These are phyloP conservation scores for Leccinum longicurvipes DNA, from an alignment of 768 basidiomycete genomes.

Conservation along the genomic window DNA sequence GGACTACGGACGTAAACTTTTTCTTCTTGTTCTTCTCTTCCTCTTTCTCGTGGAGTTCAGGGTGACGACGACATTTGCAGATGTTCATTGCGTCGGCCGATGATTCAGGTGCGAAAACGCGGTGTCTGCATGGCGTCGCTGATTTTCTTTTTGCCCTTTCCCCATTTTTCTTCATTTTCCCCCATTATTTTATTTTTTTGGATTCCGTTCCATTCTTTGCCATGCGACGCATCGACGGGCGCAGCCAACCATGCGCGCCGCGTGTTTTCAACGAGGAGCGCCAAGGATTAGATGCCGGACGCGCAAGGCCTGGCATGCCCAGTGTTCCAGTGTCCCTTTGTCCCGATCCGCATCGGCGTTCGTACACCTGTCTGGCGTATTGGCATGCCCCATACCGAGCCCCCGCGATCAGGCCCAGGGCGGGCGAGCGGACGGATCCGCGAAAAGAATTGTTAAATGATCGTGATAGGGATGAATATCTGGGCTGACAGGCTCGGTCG, in stretches of 20 bases:
- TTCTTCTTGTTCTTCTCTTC: neutral
- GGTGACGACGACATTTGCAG: neutral
- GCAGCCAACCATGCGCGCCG: constrained; percentile 2
- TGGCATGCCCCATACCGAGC: neutral
- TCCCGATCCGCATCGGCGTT: neutral
- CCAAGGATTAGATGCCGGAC: neutral
- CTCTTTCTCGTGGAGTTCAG: neutral
- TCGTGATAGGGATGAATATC: neutral
- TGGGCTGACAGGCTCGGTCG: neutral
- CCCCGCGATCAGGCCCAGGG: neutral
- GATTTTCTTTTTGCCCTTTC: neutral
- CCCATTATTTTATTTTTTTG: neutral
- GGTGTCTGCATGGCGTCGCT: neutral
- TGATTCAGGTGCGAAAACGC: neutral
- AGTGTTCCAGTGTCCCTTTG: neutral
- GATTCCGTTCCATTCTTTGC: neutral
- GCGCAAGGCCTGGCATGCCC: neutral
- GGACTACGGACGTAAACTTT: neutral
- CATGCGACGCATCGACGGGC: neutral
- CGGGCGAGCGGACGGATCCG: neutral
- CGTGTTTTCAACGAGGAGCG: constrained; percentile 28
- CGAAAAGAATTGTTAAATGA: neutral
- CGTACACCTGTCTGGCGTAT: neutral
- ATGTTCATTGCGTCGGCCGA: neutral
- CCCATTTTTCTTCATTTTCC: neutral